A percentile compares a stretch with the other conserved stretches of the same genome.
These are phyloP conservation scores for Blastobotrys parvus DNA, from an alignment of 805 yeast species.

Conservation along the genomic window DNA sequence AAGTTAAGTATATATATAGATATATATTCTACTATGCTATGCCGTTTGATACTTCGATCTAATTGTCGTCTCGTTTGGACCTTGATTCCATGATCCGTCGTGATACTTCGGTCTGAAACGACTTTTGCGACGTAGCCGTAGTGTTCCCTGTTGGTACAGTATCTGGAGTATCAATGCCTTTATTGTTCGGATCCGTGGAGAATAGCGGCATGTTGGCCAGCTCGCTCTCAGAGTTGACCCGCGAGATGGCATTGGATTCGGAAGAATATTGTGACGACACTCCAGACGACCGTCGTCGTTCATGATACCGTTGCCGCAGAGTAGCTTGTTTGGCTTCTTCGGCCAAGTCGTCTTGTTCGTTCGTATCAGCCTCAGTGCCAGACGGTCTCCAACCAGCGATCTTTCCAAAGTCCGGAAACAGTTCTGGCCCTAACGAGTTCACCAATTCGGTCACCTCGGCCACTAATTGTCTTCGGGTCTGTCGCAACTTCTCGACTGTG, in stretches of 20 bases:
- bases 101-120: constrained; percentile 17
- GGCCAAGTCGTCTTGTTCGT: neutral
- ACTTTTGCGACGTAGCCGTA: constrained; percentile 9
- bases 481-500: constrained; percentile 45
- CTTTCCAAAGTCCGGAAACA: constrained; percentile 74
- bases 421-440: constrained; percentile 71
- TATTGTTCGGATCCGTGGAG: constrained; percentile 26
- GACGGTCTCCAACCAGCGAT: neutral
- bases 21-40: neutral
- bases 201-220: constrained; percentile 59
- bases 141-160: constrained; percentile 3
- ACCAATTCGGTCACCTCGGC: constrained; percentile 70
- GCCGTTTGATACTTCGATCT: no score
- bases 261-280: constrained; percentile 30
- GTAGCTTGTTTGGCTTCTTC: neutral
- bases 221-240: constrained; percentile 54
- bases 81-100: constrained; percentile 21
- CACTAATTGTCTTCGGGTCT: constrained; percentile 52
- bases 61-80: no score
- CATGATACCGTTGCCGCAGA: neutral
- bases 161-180: constrained; percentile 17
- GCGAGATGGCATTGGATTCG: constrained; percentile 50
- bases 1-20: neutral
- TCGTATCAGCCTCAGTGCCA: constrained; percentile 6
- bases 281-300: constrained; percentile 4